These are phyloP conservation scores for Xylaria arbuscula DNA, from an alignment of 2,329 filamentous ascomycete genomes.

Conservation along the genomic window DNA sequence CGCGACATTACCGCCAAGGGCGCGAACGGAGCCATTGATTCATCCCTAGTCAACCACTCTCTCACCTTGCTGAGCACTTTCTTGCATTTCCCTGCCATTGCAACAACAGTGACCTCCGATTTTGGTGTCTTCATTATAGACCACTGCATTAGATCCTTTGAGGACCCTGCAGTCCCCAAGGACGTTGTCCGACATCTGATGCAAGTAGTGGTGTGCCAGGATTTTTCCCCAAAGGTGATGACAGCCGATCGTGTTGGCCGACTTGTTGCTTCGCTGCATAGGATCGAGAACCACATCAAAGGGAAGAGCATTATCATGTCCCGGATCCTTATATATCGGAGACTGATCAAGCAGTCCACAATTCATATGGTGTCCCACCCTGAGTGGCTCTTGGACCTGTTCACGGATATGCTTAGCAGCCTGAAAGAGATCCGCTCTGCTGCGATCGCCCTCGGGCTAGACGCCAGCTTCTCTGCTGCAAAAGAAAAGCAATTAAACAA, in stretches of 20 bases:
- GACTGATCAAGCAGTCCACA: slow-evolving; percentile 77
- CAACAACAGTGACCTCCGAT: slow-evolving; percentile 77
- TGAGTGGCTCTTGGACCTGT: slow-evolving; percentile 84
- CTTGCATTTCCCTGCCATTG: slow-evolving; percentile 77
- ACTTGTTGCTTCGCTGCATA: slow-evolving; percentile 76
- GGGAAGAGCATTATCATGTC: slow-evolving; percentile 85
- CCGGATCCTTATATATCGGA: slow-evolving; percentile 81
- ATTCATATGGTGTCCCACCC: slow-evolving; percentile 75
- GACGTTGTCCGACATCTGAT: slow-evolving; percentile 82
- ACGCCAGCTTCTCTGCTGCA: slow-evolving; percentile 76
- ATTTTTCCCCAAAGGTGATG: slow-evolving; percentile 80
- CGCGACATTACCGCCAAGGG: slow-evolving; percentile 78
- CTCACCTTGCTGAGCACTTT: slow-evolving; percentile 82
- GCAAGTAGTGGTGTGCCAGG: slow-evolving; percentile 82
- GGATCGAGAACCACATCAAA: slow-evolving; percentile 76
- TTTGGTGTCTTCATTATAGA: slow-evolving; percentile 86
- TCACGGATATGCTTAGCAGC: slow-evolving; percentile 83
- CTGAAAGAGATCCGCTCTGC: slow-evolving; percentile 79
- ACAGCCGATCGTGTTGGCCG: slow-evolving; percentile 75
- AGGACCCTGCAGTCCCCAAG: slow-evolving; percentile 77
- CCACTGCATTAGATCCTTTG: slow-evolving; percentile 78
- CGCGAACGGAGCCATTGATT: slow-evolving; percentile 67
- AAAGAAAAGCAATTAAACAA: slow-evolving; percentile 75
- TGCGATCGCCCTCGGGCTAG: slow-evolving; percentile 78
- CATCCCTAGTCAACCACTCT: slow-evolving; percentile 79